Percentiles rank a stretch among this genome's conserved stretches.
Conservation (phyloP, 1,284 basidiomycete species). For the Pseudomicrostroma phylloplanum region DNA sequence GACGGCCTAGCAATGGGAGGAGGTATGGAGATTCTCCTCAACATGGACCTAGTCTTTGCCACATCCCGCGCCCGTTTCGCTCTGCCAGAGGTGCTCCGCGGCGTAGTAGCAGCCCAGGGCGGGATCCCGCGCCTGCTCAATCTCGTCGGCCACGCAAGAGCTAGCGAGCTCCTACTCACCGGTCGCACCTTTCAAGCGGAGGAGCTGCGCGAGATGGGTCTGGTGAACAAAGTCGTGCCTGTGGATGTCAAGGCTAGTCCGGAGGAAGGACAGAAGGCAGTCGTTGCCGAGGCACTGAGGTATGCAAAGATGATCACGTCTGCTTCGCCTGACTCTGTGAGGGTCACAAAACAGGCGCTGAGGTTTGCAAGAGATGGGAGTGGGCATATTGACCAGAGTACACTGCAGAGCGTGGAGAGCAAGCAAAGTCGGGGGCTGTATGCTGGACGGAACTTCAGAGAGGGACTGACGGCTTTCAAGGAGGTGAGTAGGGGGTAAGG, state of each 20-base stretch:
- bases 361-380: constrained; percentile 26
- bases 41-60: constrained; percentile 77
- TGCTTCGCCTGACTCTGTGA: constrained; percentile 74
- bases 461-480: constrained; percentile 56
- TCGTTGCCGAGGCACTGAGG: constrained; percentile 60
- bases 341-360: constrained; percentile 63
- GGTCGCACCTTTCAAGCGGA: constrained; percentile 64
- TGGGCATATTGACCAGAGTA: constrained; percentile 48
- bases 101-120: constrained; percentile 69
- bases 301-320: constrained; percentile 61
- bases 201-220: constrained; percentile 67
- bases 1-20: constrained; percentile 74
- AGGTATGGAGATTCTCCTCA: constrained; percentile 69
- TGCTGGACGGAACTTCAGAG: constrained; percentile 66
- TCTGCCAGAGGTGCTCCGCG: constrained; percentile 73
- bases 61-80: constrained; percentile 66
- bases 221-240: constrained; percentile 51
- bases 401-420: constrained; percentile 58
- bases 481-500: constrained; percentile 49
- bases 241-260: constrained; percentile 55
- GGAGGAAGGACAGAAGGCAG: constrained; percentile 58
- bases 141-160: constrained; percentile 56
- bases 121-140: constrained; percentile 55
- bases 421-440: constrained; percentile 60
- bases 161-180: constrained; percentile 69